Evolutionary conservation across 1,284 basidiomycete species (phyloP), one percentile per base, ranked within the genome.

Genomic region (Xanthoconium separans): DNA sequence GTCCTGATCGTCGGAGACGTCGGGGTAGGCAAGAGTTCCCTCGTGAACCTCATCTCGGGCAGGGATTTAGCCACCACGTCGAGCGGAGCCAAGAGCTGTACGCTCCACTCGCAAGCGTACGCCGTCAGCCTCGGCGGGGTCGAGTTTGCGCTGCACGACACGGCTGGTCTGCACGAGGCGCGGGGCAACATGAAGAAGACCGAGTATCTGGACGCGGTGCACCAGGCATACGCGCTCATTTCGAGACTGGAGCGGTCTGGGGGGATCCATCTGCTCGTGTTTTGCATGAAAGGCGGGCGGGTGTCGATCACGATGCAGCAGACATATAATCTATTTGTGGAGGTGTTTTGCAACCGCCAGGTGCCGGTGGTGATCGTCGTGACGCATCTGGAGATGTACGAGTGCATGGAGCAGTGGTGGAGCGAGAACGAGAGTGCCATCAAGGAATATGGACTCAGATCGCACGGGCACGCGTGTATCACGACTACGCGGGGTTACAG

Each of bases 121-220:
- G 3, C 13, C 15, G 51, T 59, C 43, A 2, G 24, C 16, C 42
- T 71, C 11, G 50, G 53, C 7, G 58, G 45, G 2, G 51, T 52
- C 29, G 47, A 58, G 12, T 65, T 69, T 41, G 59, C 44, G 13
- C 48, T 77, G 37, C 71, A 71, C 51, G 74, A 77, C 53, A 77
- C 75, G 11, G 69, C 68, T 3, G 76, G 77, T 33, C 58, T 77
- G 29, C 62, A 76, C 47, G 75, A 77, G 54, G 67, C 70, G 1
- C 56, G 54, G 2, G 64, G 55, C 6, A 50, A 60, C 24, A 50
- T 66, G 64, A 27, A 56, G 24, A 40, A 63, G 45, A 7, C 61
- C 47, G 42, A 66, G 50, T 57, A 64, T 60, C 33, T 69, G 54
- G 52, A 72, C 0, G 69, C 70, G 16, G 56, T 77, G 29, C 53